Base-by-base conservation (phyloP, 1,139 yeast species). In the Candida tropicalis region DNA sequence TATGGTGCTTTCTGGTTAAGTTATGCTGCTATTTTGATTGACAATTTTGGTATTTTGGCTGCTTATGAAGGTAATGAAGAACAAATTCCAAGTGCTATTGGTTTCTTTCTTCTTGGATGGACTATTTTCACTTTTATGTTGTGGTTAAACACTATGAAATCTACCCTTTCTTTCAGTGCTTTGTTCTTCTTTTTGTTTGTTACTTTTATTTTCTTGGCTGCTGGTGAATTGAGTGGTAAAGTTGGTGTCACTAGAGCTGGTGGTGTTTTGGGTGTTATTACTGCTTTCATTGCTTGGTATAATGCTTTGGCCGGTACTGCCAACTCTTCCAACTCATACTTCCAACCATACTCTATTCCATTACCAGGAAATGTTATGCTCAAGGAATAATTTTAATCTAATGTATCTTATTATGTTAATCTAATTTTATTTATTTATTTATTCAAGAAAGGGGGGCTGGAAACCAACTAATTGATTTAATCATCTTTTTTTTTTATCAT, bases 1-100 rank as follows among this genome's bases (percentile, higher is more conserved):
- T 86, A 82, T 58, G 91, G 91, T 41, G 88, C 87, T 8, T 86
- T 84, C 63, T 86, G 91, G 88, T 66, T 84, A 44, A 68, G 84
- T 17, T 84, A 76, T 58, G 83, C 84, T 22, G 78, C 84, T 35
- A 73, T 84, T 35, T 60, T 79, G 44, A 65, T 78, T 43, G 76
- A 80, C 41, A 70, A 73, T 38, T 84, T 84, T 60, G 83, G 81
- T 13, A 74, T 82, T 41, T 59, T 66, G 2, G 65, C 71, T 4
- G 76, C 82, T 17, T 84, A 84, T 54, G 65, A 63, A 2, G 66
- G 67, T 2, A 60, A 68, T 1, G 66, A 66, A 6, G 77, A 72
- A 40, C 66, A 62, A 55, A 67, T 79, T 40, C 62, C 59, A 12
- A 75, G 75, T 50, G 83, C 84, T 1, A 58, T 80, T 45, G 90